Base-by-base conservation (phyloP, 2,329 filamentous ascomycete genomes). In the Trichoderma afroharzianum region DNA sequence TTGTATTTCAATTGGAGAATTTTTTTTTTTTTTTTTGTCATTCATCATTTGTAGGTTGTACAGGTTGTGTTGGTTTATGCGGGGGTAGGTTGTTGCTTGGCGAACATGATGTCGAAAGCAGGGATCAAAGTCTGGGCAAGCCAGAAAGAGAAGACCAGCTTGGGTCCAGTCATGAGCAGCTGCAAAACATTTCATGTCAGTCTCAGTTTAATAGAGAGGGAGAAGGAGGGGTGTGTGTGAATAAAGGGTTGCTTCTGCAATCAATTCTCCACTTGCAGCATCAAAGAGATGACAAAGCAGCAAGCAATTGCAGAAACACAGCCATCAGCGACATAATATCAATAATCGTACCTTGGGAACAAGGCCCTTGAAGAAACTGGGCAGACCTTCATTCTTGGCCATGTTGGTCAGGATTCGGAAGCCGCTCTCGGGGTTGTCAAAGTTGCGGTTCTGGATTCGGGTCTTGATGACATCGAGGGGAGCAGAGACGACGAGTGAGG, bases 61-160 rank as follows among this genome's bases (percentile, higher is more conserved):
- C 59, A 63, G 66, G 14, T 15, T 50, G 69, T 62, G 9, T 26
- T 21, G 28, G 26, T 69, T 47, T 68, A 9, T 21, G 33, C 32
- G n/a, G 18, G 57, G 18, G 55, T 53, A 21, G 47, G 47, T 6
- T 53, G 47, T 43, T 68, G 67, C 71, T 72, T 72, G 32, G 53
- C 39, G 68, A 72, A 71, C 15, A 71, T 50, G 24, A 76, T 80
- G 76, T 90, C 93, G 82, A 98, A 98, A 50, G 94, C 92, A 66
- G 96, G 96, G 80, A 99, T 99, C 78, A 99, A 87, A 33, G 96
- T 98, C 87, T 99, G 96, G 71, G 96, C 96, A 80, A 99, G 90
- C 96, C 96, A 99, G 91, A 99, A 99, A 73, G 95, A 98, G 87
- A 99, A 99, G 74, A 98, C 96, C 73, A 99, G 88, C 89, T 99